Evolutionary conservation across 768 basidiomycete genomes (phyloP).

Genomic region (Sistotremastrum niveocremeum): DNA sequence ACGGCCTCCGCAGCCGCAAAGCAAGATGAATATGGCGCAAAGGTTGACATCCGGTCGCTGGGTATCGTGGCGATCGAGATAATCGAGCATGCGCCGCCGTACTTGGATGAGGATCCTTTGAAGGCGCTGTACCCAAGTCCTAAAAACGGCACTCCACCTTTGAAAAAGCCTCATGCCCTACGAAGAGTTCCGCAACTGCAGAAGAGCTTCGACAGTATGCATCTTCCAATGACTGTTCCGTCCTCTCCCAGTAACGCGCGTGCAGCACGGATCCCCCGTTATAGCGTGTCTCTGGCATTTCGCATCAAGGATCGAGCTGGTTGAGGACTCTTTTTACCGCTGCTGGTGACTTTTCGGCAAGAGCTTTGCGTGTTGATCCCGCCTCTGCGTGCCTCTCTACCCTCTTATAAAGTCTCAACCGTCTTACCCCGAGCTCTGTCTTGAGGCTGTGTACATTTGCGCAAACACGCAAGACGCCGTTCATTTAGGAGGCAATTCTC

Average conservation of each 20-base stretch:
- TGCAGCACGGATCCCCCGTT: slow-evolving; percentile 85
- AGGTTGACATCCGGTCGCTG: slow-evolving; percentile 93
- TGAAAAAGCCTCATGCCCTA: slow-evolving; percentile 90
- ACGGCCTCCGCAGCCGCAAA: slow-evolving; percentile 98
- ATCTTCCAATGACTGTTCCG: neutral
- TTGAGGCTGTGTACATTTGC: too few species aligned
- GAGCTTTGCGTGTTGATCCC: too few species aligned
- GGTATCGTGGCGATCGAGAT: slow-evolving; percentile 99
- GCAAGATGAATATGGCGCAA: slow-evolving; percentile 93
- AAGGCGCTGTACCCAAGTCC: slow-evolving; percentile 93
- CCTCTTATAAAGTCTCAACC: too few species aligned
- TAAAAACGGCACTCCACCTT: slow-evolving; percentile 94
- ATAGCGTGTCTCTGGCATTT: slow-evolving; percentile 82
- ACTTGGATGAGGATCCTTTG: slow-evolving; percentile 88
- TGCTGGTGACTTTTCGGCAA: too few species aligned
- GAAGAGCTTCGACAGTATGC: slow-evolving; percentile 67
- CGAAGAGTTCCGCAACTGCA: slow-evolving; percentile 86
- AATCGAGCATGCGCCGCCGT: slow-evolving; percentile 96
- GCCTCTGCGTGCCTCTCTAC: too few species aligned
- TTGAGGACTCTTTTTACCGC: too few species aligned
- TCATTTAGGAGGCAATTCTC: too few species aligned
- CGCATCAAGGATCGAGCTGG: too few species aligned
- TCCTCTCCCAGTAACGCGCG: slow-evolving; percentile 5
- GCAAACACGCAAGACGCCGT: too few species aligned
- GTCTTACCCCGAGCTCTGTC: too few species aligned